Evolutionary conservation across 176 grass and related monocot species (phyloP).

Genomic region (Thinopyrum elongatum): DNA sequence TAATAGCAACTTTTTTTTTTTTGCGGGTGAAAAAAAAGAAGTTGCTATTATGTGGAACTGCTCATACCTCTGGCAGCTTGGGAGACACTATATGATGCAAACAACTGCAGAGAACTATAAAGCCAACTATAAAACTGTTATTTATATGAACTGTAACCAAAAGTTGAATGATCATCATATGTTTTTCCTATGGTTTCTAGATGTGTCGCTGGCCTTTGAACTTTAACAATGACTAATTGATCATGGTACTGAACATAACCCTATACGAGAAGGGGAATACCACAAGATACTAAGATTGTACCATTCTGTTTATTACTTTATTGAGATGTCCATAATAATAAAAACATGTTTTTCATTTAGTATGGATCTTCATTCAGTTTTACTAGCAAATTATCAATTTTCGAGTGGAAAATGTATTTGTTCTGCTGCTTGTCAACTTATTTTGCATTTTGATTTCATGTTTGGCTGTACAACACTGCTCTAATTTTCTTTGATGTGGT

Average conservation of each 20-base stretch:
- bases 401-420: background rate
- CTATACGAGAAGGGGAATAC: background rate
- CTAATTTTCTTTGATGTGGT: conserved; percentile 34
- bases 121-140: conserved; percentile 2
- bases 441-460: conserved; percentile 18
- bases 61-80: background rate
- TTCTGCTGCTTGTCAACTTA: background rate
- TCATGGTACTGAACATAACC: background rate
- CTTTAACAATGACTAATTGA: conserved; percentile 8
- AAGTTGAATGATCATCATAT: background rate
- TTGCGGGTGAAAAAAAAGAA: too few species aligned
- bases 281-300: background rate
- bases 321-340: background rate
- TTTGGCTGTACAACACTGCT: conserved; percentile 14
- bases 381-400: conserved; percentile 5
- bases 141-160: background rate
- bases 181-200: conserved; percentile 3
- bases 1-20: background rate
- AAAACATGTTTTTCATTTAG: background rate
- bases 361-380: conserved; percentile 10
- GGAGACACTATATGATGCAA: conserved; percentile 2
- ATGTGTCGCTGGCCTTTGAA: background rate
- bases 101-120: background rate
- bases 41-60: background rate
- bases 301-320: background rate